Conservation (phyloP, 306 rosid species). For the Abrus precatorius region DNA sequence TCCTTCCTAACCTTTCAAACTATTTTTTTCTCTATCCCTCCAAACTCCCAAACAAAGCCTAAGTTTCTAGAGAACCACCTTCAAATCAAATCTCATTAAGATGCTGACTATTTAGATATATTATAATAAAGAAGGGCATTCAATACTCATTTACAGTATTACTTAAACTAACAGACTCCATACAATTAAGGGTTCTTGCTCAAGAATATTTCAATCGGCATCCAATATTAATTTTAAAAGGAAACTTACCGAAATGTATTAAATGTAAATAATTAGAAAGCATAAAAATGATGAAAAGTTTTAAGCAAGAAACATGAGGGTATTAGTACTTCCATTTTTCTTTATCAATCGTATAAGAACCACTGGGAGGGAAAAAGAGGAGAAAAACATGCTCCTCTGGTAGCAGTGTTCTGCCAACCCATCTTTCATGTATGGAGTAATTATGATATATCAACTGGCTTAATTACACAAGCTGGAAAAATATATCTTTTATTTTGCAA, state of each 20-base stretch:
- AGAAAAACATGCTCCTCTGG: not conserved
- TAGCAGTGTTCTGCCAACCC: constrained; percentile 20
- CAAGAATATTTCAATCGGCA: not conserved
- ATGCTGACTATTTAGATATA: not conserved
- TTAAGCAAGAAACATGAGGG: not conserved
- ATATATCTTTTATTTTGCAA: not conserved
- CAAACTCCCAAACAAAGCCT: too few species aligned
- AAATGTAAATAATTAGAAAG: constrained; percentile 23
- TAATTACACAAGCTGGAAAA: not conserved
- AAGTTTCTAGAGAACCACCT: not conserved
- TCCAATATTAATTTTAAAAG: not conserved
- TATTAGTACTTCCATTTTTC: not conserved
- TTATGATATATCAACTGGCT: not conserved
- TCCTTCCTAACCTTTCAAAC: too few species aligned
- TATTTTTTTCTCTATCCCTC: too few species aligned
- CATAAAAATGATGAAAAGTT: not conserved
- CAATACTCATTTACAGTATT: not conserved
- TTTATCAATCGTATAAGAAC: not conserved
- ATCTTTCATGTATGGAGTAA: constrained; percentile 31
- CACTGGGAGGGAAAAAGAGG: not conserved
- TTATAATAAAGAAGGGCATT: not conserved
- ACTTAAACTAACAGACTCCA: not conserved
- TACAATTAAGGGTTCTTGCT: not conserved
- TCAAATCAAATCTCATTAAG: not conserved
- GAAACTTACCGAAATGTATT: not conserved